Conservation (phyloP, 1,284 basidiomycete species). For the Wallemia ichthyophaga region DNA sequence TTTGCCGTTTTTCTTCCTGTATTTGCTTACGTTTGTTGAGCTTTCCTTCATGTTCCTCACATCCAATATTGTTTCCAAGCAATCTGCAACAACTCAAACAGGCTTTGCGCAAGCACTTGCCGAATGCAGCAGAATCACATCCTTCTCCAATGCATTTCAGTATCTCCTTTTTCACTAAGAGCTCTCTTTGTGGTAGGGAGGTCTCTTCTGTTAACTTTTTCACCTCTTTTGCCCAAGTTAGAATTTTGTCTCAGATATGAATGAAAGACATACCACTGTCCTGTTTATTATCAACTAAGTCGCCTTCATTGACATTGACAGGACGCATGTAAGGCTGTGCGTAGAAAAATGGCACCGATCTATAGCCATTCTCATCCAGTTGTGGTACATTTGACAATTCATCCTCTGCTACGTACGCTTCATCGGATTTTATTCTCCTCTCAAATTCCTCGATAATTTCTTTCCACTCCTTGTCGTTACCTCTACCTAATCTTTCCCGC, state of each 20-base stretch:
- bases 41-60: conserved; percentile 19
- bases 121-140: conserved; percentile 7
- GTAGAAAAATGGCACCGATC: conserved; percentile 45
- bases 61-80: conserved; percentile 11
- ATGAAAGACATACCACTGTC: background rate
- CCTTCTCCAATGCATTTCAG: conserved; percentile 11
- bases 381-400: background rate
- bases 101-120: conserved; percentile 6
- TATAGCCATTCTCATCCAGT: conserved; percentile 13
- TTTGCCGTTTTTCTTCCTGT: conserved; percentile 11
- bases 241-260: too few relatives aligned
- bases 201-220: background rate
- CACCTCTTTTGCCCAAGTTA: background rate
- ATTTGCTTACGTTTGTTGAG: conserved; percentile 12
- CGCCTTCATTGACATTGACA: conserved; percentile 7
- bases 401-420: background rate
- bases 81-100: conserved; percentile 6
- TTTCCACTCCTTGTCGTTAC: conserved; percentile 25
- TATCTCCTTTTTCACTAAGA: conserved; percentile 6
- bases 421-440: conserved; percentile 2
- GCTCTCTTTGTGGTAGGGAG: conserved; percentile 4
- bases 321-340: conserved; percentile 58
- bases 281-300: background rate
- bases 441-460: conserved; percentile 36
- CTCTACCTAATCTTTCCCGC: conserved; percentile 32